Conservation (phyloP, 78 protist species). For the Emiliania huxleyi region DNA sequence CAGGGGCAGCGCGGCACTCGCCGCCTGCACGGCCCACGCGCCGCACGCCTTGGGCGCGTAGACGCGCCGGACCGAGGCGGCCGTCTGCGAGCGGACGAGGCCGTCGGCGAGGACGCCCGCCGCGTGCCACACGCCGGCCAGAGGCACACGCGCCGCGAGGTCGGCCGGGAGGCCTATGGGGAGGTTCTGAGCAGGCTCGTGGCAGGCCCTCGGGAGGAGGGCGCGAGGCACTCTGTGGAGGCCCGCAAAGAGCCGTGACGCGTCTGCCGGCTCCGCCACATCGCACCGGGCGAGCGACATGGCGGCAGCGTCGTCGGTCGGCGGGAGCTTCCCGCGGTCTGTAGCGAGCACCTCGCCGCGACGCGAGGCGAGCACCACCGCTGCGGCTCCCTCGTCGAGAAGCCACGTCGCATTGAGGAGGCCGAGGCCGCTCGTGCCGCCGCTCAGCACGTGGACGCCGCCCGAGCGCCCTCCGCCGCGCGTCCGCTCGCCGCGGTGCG, state of each 20-base stretch:
- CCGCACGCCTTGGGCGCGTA: constrained; percentile 2
- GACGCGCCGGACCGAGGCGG: neutral
- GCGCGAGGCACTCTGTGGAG: neutral
- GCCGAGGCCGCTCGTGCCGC: neutral
- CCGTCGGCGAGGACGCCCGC: neutral
- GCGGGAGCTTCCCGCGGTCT: too few relatives aligned
- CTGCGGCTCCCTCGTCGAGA: neutral
- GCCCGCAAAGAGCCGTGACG: neutral
- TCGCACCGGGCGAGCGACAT: neutral
- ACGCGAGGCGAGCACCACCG: neutral
- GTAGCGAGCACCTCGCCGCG: neutral
- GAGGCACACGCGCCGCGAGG: too few relatives aligned
- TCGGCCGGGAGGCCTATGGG: too few relatives aligned
- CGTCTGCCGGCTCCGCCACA: neutral
- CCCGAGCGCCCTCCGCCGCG: too few relatives aligned
- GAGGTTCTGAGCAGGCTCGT: too few relatives aligned
- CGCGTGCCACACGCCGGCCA: constrained; percentile 5
- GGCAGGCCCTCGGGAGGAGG: too few relatives aligned
- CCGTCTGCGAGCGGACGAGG: neutral
- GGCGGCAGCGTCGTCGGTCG: too few relatives aligned
- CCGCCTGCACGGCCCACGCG: neutral
- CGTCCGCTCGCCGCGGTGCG: too few relatives aligned
- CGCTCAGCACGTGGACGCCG: neutral
- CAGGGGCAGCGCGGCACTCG: neutral
- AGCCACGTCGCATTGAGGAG: neutral